Evolutionary conservation across 1,284 basidiomycete genomes (phyloP).

Genomic region (Volvariella volvacea): DNA sequence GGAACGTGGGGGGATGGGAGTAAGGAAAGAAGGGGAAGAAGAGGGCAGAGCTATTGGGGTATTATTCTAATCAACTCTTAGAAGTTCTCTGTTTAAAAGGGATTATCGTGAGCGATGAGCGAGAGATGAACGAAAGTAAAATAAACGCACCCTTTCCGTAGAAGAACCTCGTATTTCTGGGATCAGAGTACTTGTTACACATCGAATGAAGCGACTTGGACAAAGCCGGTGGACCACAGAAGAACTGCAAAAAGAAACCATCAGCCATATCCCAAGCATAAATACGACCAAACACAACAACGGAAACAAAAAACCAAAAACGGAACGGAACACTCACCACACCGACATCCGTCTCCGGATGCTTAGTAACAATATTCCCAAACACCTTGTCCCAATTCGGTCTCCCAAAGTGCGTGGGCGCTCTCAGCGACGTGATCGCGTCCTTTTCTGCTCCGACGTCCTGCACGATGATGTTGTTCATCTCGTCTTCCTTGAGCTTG

Average conservation of each 20-base stretch:
- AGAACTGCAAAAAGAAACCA: slow-evolving; percentile 42
- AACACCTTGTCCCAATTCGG: slow-evolving; percentile 92
- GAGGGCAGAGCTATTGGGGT: no score
- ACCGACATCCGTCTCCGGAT: slow-evolving; percentile 80
- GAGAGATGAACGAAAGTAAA: no score
- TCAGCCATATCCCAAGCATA: background rate
- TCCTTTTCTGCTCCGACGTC: slow-evolving; percentile 88
- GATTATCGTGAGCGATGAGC: no score
- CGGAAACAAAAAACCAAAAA: slow-evolving; percentile 4
- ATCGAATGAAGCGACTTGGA: slow-evolving; percentile 67
- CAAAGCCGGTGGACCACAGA: slow-evolving; percentile 72
- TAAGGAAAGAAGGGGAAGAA: no score
- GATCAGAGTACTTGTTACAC: slow-evolving; percentile 82
- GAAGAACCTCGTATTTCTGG: slow-evolving; percentile 79
- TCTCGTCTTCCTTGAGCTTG: slow-evolving; percentile 81
- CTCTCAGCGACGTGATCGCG: slow-evolving; percentile 76
- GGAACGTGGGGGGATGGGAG: no score
- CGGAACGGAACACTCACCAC: slow-evolving; percentile 42
- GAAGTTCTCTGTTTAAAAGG: no score
- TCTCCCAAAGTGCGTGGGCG: slow-evolving; percentile 89
- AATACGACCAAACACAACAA: background rate
- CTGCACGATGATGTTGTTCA: slow-evolving; percentile 85
- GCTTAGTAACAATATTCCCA: slow-evolving; percentile 66
- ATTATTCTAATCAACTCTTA: no score
- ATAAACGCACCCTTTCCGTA: slow-evolving; percentile 74